Conservation (phyloP, 257 asterid genomes). For the Jasminum sambac region DNA sequence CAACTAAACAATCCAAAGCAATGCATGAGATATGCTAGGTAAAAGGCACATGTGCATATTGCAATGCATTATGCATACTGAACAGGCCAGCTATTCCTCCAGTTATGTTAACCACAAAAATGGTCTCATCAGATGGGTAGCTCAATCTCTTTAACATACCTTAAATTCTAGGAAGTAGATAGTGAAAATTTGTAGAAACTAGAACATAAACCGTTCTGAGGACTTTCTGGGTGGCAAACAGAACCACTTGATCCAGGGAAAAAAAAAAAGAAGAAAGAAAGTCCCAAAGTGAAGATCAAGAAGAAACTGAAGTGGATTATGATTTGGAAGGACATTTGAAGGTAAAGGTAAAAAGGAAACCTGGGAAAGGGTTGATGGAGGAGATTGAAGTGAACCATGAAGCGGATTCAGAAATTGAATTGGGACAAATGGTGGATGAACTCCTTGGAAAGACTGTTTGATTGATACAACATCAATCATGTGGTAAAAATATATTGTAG, state of each 20-base stretch:
- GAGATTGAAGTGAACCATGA: no score
- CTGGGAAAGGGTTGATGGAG: no score
- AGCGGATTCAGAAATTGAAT: no score
- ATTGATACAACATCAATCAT: conserved; percentile 1
- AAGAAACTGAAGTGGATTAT: no score
- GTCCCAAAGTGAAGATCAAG: neutral
- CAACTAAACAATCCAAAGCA: conserved; percentile 14
- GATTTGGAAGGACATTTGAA: no score
- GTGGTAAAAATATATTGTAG: neutral
- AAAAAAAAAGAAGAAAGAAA: neutral
- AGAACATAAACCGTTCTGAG: neutral
- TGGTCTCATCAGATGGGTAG: neutral
- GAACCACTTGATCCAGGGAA: neutral
- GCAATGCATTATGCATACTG: conserved; percentile 12
- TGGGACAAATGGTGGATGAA: no score
- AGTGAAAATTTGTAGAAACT: conserved; percentile 8
- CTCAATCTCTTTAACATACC: neutral
- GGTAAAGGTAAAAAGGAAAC: no score
- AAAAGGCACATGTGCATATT: neutral
- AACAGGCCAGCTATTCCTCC: conserved; percentile 11
- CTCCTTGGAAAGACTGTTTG: no score
- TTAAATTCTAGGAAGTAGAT: conserved; percentile 4
- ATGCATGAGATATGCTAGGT: neutral
- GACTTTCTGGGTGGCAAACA: conserved; percentile 3
- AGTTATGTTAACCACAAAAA: neutral